Percentiles rank a stretch among this genome's conserved stretches.
Evolutionary conservation across 768 basidiomycete species (phyloP).

Genomic region (Auricularia cornea): DNA sequence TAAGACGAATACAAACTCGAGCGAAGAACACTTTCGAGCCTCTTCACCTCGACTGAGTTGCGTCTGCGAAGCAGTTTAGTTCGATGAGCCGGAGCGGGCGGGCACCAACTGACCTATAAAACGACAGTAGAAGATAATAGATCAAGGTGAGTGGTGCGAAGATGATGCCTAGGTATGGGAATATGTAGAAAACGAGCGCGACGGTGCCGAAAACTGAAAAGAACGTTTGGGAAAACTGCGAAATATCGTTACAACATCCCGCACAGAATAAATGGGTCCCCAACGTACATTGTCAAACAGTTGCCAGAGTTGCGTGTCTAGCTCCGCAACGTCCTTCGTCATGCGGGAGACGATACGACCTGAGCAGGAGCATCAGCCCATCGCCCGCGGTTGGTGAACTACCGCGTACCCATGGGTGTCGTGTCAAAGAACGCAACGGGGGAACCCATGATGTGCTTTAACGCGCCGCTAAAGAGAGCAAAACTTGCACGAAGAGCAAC

Average conservation of each 20-base stretch:
- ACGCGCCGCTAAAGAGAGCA: slow-evolving; percentile 40
- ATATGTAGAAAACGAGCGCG: slow-evolving; percentile 56
- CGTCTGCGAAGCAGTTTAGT: slow-evolving; percentile 15
- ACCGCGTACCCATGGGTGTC: slow-evolving; percentile 48
- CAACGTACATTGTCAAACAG: neutral
- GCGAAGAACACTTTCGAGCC: slow-evolving; percentile 55
- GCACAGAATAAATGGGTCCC: too few relatives aligned
- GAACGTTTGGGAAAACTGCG: slow-evolving; percentile 34
- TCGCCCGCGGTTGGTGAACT: neutral
- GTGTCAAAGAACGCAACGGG: slow-evolving; percentile 66
- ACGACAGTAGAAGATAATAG: slow-evolving; percentile 46
- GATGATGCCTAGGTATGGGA: slow-evolving; percentile 58
- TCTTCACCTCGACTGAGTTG: slow-evolving; percentile 56
- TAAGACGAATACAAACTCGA: slow-evolving; percentile 51
- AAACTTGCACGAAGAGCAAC: neutral
- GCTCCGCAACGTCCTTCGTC: slow-evolving; percentile 36
- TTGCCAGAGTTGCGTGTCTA: slow-evolving; percentile 1
- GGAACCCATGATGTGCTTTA: slow-evolving; percentile 49
- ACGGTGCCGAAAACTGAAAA: slow-evolving; percentile 46
- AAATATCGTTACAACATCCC: neutral
- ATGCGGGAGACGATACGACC: slow-evolving; percentile 50
- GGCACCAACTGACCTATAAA: slow-evolving; percentile 34
- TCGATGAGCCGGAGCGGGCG: neutral
- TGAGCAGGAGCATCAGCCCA: slow-evolving; percentile 13
- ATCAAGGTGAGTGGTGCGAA: slow-evolving; percentile 45